Evolutionary conservation across 129 eudicot species (phyloP).

Genomic region (carrot (Daucus carota)): DNA sequence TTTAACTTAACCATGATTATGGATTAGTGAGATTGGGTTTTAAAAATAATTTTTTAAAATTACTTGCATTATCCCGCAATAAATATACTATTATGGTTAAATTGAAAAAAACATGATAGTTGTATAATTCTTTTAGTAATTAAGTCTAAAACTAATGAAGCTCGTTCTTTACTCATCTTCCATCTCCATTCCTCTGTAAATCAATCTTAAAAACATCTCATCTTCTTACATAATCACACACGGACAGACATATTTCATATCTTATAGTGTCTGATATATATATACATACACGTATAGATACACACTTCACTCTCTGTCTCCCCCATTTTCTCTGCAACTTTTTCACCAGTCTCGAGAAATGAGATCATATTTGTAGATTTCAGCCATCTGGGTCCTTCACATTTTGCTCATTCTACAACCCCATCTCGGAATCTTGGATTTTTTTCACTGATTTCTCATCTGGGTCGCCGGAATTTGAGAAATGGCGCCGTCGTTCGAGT

Average conservation of each 20-base stretch:
- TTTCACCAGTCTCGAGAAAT: not conserved
- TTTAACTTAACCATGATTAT: too few species aligned
- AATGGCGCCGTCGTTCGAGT: slow-evolving; percentile 54
- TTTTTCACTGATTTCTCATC: not conserved
- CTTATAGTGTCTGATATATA: too few species aligned
- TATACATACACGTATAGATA: not conserved
- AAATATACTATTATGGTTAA: too few species aligned
- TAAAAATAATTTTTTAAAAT: too few species aligned
- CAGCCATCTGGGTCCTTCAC: slow-evolving; percentile 13
- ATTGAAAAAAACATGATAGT: too few species aligned
- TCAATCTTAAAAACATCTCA: not conserved
- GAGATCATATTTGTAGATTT: not conserved
- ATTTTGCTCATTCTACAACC: not conserved
- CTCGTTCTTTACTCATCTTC: slow-evolving; percentile 27
- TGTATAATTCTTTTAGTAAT: too few species aligned
- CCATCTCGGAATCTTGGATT: not conserved
- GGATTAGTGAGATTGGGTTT: too few species aligned
- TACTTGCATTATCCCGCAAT: too few species aligned
- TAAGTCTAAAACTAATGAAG: not conserved
- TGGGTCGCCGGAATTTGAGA: not conserved
- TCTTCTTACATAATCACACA: not conserved
- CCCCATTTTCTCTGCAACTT: not conserved
- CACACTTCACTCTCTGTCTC: not conserved
- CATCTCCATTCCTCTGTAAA: not conserved
- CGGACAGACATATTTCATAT: too few species aligned